Evolutionary conservation across 2,329 filamentous ascomycete species (phyloP).

Genomic region (Coniochaeta prunicola): DNA sequence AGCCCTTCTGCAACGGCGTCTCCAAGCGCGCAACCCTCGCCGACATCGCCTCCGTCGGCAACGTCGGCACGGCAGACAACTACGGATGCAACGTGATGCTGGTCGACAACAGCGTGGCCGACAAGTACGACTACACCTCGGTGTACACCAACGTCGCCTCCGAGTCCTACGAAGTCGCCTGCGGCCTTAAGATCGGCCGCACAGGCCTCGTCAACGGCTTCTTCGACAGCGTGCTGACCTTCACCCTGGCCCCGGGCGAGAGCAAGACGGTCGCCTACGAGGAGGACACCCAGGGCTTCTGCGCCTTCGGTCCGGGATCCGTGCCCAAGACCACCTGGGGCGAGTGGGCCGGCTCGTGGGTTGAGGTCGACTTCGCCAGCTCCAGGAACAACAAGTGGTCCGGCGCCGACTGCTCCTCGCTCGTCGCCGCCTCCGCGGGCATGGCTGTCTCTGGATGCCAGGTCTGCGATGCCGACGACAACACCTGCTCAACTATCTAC

Average conservation of each 20-base stretch:
- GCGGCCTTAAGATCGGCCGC: constrained; percentile 47
- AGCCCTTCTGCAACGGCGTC: constrained; percentile 26
- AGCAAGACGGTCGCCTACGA: constrained; percentile 36
- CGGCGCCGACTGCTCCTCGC: constrained; percentile 42
- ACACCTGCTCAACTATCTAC: constrained; percentile 23
- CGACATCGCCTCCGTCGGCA: constrained; percentile 40
- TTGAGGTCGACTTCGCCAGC: constrained; percentile 43
- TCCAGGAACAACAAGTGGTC: constrained; percentile 38
- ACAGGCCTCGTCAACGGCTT: constrained; percentile 37
- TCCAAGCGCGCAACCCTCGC: constrained; percentile 38
- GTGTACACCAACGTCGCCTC: constrained; percentile 28
- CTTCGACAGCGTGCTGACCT: constrained; percentile 29
- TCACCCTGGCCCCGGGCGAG: constrained; percentile 29
- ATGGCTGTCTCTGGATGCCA: constrained; percentile 28
- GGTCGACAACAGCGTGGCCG: constrained; percentile 25
- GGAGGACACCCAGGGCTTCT: constrained; percentile 39
- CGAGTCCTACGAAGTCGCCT: constrained; percentile 27
- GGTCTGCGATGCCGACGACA: constrained; percentile 31
- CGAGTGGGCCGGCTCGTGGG: constrained; percentile 37
- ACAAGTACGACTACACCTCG: constrained; percentile 36
- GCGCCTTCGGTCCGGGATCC: constrained; percentile 29
- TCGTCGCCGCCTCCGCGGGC: constrained; percentile 30
- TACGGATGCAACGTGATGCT: constrained; percentile 48
- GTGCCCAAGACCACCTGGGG: constrained; percentile 28
- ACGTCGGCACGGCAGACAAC: constrained; percentile 30